Evolutionary conservation across 225 moss, liverwort and hornwort genomes (phyloP).

Genomic region (Anthoceros angustus): DNA sequence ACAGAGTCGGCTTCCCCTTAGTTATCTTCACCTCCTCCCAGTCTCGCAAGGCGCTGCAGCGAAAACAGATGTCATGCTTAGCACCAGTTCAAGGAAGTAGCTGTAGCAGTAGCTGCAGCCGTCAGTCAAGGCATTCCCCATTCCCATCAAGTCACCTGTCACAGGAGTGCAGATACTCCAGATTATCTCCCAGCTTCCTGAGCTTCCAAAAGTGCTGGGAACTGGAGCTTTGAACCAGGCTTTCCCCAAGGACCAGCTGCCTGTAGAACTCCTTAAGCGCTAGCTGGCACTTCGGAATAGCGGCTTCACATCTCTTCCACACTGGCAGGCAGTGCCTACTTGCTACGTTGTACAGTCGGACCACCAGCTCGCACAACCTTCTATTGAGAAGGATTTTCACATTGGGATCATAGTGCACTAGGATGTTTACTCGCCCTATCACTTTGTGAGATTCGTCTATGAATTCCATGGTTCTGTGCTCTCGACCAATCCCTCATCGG

Average conservation of each 20-base stretch:
- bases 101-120: too few relatives aligned
- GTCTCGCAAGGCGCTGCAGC: neutral
- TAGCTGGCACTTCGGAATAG: neutral
- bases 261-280: slow-evolving; percentile 1
- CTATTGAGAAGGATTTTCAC: slow-evolving; percentile 1
- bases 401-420: neutral
- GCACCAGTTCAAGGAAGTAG: neutral
- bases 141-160: neutral
- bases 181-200: neutral
- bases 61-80: neutral
- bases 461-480: neutral
- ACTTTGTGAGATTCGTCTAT: neutral
- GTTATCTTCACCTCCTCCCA: neutral
- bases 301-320: slow-evolving; percentile 1
- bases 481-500: too few relatives aligned
- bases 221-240: neutral
- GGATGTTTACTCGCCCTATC: neutral
- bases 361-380: slow-evolving; percentile 2
- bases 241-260: slow-evolving; percentile 1
- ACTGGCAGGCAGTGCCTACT: neutral
- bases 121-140: neutral
- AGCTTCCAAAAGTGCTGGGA: slow-evolving; percentile 3
- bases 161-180: slow-evolving; percentile 1
- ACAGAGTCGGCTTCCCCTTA: neutral
- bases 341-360: neutral